Percentiles rank a stretch among this genome's conserved stretches.
Evolutionary conservation across 148 eudicot species (phyloP).

Genomic region (Polygonum maritimum): DNA sequence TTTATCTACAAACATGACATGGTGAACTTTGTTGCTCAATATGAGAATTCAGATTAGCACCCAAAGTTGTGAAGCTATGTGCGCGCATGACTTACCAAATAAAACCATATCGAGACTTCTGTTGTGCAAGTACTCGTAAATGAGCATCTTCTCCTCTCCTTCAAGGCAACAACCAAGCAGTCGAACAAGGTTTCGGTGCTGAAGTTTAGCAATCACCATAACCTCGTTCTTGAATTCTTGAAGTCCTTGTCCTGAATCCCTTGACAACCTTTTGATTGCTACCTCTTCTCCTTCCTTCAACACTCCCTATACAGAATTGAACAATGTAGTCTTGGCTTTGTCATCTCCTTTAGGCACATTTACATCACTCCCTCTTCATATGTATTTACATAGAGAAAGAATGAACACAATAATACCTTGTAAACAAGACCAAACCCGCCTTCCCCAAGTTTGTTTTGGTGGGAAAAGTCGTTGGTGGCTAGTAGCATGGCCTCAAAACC

Average conservation of each 20-base stretch:
- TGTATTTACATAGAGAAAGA: background rate
- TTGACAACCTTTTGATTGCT: conserved; percentile 39
- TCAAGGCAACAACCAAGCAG: conserved; percentile 35
- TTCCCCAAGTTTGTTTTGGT: conserved; percentile 12
- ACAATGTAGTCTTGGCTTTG: background rate
- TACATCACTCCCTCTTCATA: background rate
- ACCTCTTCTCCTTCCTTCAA: conserved; percentile 26
- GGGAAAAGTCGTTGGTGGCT: conserved; percentile 11
- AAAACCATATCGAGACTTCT: conserved; percentile 25
- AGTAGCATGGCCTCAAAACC: conserved; percentile 13
- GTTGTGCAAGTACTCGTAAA: conserved; percentile 40
- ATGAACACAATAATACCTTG: background rate
- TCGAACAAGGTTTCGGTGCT: conserved; percentile 39
- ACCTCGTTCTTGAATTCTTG: conserved; percentile 39
- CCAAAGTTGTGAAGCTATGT: background rate
- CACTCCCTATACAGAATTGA: conserved; percentile 24
- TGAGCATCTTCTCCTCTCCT: conserved; percentile 31
- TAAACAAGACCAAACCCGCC: conserved; percentile 21
- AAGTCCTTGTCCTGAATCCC: conserved; percentile 32
- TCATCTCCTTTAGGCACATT: background rate
- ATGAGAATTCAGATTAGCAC: background rate
- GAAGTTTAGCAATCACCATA: conserved; percentile 34
- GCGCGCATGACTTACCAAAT: background rate
- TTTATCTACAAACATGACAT: background rate
- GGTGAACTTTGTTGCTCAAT: background rate